Percentiles rank a stretch among this genome's conserved stretches.
Evolutionary conservation across 1,284 basidiomycete species (phyloP).

Genomic region (Porodaedalea pini): DNA sequence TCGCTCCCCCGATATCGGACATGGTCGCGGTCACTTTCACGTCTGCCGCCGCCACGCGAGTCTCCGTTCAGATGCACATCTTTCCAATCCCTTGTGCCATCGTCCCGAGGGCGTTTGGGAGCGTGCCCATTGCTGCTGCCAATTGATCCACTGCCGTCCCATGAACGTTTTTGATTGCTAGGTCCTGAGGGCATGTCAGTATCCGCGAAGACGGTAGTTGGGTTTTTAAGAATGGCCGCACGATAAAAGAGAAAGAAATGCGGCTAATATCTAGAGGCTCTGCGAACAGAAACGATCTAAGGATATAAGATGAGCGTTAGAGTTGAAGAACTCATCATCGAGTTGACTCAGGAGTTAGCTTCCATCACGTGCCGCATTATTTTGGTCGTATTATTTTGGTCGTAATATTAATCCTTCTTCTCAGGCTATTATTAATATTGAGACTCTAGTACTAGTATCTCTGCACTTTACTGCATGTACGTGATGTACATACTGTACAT

Average conservation of each 20-base stretch:
- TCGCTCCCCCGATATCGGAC: slow-evolving; percentile 17
- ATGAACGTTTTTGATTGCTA: slow-evolving; percentile 55
- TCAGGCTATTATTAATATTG: too few relatives aligned
- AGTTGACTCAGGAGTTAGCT: too few relatives aligned
- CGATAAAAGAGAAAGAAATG: slow-evolving; percentile 46
- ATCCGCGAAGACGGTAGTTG: slow-evolving; percentile 54
- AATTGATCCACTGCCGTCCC: slow-evolving; percentile 48
- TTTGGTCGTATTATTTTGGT: too few relatives aligned
- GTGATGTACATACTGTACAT: too few relatives aligned
- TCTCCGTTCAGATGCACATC: slow-evolving; percentile 60
- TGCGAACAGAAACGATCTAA: neutral
- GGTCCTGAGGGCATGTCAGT: slow-evolving; percentile 80
- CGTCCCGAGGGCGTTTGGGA: slow-evolving; percentile 7
- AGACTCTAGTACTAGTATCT: too few relatives aligned
- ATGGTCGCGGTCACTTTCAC: slow-evolving; percentile 34
- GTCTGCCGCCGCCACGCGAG: slow-evolving; percentile 30
- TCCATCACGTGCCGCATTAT: too few relatives aligned
- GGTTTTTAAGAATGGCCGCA: slow-evolving; percentile 76
- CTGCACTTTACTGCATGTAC: too few relatives aligned
- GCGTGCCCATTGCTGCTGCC: slow-evolving; percentile 18
- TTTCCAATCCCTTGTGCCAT: slow-evolving; percentile 69
- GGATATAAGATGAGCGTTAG: neutral
- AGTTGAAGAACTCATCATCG: too few relatives aligned
- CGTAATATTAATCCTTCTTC: too few relatives aligned
- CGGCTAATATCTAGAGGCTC: neutral